Percentiles rank a stretch among this genome's conserved stretches.
These are phyloP conservation scores for Ganoderma multipileum DNA, from an alignment of 1,284 basidiomycete genomes.

Conservation along the genomic window DNA sequence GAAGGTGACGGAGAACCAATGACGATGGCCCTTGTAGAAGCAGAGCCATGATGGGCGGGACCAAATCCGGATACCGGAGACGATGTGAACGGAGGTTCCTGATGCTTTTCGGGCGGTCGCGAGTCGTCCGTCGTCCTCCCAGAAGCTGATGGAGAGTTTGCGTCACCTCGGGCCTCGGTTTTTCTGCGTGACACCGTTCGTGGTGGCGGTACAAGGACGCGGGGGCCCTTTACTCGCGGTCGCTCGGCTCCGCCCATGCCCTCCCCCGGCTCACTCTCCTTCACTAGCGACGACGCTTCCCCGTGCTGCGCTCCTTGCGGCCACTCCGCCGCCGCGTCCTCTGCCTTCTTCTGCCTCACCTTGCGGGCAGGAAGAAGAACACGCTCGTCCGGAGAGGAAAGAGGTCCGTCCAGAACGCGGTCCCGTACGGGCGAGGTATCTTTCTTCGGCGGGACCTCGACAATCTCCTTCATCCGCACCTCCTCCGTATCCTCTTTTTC, in stretches of 20 bases:
- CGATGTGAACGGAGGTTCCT: not conserved
- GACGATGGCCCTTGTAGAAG: slow-evolving; percentile 7
- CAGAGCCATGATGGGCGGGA: slow-evolving; percentile 14
- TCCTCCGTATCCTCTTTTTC: not conserved
- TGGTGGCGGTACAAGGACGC: slow-evolving; percentile 11
- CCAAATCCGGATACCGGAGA: not conserved
- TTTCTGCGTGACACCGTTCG: slow-evolving; percentile 11
- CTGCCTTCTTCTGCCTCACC: not conserved
- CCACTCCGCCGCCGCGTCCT: not conserved
- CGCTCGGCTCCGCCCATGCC: not conserved
- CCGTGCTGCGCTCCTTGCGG: not conserved
- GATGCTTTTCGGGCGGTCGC: not conserved
- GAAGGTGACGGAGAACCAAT: slow-evolving; percentile 8
- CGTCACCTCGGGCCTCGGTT: not conserved
- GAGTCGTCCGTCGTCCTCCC: not conserved
- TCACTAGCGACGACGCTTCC: slow-evolving; percentile 15
- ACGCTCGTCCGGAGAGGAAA: not conserved
- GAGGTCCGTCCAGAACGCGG: not conserved
- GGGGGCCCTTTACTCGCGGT: slow-evolving; percentile 14
- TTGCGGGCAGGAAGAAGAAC: not conserved
- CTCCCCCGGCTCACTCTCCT: slow-evolving; percentile 21
- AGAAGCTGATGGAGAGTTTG: not conserved
- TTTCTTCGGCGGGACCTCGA: not conserved
- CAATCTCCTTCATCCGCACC: not conserved
- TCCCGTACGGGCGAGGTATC: not conserved